Conservation (phyloP, 768 basidiomycete genomes). For the Tubosaeta brunneosetosa region DNA sequence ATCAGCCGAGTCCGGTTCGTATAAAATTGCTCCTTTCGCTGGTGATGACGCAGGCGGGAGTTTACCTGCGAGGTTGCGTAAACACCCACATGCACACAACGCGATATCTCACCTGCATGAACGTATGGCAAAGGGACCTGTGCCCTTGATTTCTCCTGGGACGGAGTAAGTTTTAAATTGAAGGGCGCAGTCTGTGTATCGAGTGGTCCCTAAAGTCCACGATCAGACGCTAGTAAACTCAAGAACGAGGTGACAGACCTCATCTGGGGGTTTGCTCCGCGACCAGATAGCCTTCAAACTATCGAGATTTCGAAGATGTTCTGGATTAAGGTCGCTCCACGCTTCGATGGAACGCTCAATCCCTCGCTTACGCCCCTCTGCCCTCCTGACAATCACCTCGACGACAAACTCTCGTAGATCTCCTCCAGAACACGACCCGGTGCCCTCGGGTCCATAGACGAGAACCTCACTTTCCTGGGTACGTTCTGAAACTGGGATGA, state of each 20-base stretch:
- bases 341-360: slow-evolving; percentile 63
- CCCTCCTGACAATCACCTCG: slow-evolving; percentile 53
- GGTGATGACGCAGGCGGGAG: slow-evolving; percentile 10
- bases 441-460: slow-evolving; percentile 52
- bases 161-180: slow-evolving; percentile 78
- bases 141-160: slow-evolving; percentile 75
- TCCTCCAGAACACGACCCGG: slow-evolving; percentile 39
- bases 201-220: slow-evolving; percentile 31
- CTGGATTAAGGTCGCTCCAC: slow-evolving; percentile 45
- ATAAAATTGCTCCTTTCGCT: slow-evolving; percentile 56
- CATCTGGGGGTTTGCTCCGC: slow-evolving; percentile 28
- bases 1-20: slow-evolving; percentile 91
- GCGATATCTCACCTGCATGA: slow-evolving; percentile 62
- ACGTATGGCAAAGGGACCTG: slow-evolving; percentile 87
- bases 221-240: not conserved
- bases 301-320: slow-evolving; percentile 48
- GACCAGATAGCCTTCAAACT: slow-evolving; percentile 47
- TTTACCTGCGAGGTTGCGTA: slow-evolving; percentile 32
- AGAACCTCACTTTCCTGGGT: slow-evolving; percentile 54
- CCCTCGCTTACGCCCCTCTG: slow-evolving; percentile 46
- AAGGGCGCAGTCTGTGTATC: slow-evolving; percentile 77
- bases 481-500: slow-evolving; percentile 65
- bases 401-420: slow-evolving; percentile 49
- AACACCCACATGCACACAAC: not conserved
- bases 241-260: slow-evolving; percentile 27